These are phyloP conservation scores for Backusella psychrophila DNA, from an alignment of 192 early-diverging fungal species.

Conservation along the genomic window DNA sequence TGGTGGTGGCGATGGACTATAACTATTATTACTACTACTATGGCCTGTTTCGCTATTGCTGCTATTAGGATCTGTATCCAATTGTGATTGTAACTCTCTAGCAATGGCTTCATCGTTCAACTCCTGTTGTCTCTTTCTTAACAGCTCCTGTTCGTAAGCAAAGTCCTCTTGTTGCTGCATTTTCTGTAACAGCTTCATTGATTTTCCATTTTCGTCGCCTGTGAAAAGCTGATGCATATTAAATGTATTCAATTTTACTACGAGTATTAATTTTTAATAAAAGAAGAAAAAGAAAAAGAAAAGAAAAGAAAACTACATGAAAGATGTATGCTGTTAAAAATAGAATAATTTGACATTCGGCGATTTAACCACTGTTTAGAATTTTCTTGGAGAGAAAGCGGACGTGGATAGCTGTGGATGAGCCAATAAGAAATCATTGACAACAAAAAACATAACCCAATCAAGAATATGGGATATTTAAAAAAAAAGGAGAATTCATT, in stretches of 20 bases:
- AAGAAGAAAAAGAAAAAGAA: neutral
- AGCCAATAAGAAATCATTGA: neutral
- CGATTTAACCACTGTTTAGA: too few species aligned
- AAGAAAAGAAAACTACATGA: neutral
- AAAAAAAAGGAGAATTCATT: neutral
- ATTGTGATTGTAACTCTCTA: neutral
- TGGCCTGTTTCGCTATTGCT: neutral
- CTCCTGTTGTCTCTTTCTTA: constrained; percentile 4
- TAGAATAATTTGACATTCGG: too few species aligned
- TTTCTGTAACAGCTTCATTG: neutral
- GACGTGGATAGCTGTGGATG: neutral
- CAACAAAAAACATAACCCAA: too few species aligned
- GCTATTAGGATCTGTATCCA: neutral
- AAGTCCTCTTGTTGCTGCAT: neutral
- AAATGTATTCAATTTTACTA: too few species aligned
- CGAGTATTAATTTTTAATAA: neutral
- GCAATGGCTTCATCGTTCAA: neutral
- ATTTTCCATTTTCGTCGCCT: neutral
- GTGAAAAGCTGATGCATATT: neutral
- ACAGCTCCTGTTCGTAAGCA: neutral
- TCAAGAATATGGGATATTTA: neutral
- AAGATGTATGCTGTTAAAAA: neutral
- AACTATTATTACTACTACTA: neutral
- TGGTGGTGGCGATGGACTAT: neutral
- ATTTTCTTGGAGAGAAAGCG: neutral